phyloP scores from a whole-genome alignment of 169 alveolate genomes.

The Cryptosporidium bovis region DNA sequence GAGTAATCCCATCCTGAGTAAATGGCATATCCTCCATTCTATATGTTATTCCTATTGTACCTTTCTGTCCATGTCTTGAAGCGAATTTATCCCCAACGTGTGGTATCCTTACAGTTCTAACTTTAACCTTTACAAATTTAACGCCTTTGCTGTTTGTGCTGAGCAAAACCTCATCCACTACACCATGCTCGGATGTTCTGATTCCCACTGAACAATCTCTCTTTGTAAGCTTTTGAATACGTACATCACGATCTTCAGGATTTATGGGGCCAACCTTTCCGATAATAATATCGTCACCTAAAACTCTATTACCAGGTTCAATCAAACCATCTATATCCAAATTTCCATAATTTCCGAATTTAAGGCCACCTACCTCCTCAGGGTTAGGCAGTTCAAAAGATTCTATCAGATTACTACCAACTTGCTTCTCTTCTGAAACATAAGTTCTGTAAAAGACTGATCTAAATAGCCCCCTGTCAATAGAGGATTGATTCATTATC shows the following conservation, averaged over 20 bases:
- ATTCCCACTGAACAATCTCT: conserved; percentile 94
- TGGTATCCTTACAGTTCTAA: conserved; percentile 93
- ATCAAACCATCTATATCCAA: conserved; percentile 97
- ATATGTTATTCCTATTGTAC: conserved; percentile 99
- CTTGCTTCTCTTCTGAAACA: conserved; percentile 92
- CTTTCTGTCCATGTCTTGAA: conserved; percentile 99
- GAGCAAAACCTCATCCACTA: conserved; percentile 95
- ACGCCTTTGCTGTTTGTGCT: conserved; percentile 95
- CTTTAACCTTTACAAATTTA: conserved; percentile 95
- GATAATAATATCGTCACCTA: conserved; percentile 97
- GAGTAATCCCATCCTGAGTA: conserved; percentile 97
- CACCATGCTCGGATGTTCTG: conserved; percentile 96
- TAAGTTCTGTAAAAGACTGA: conserved; percentile 98
- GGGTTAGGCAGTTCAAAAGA: conserved; percentile 92
- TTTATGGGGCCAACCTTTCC: conserved; percentile 94
- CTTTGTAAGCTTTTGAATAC: conserved; percentile 76
- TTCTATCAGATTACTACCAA: conserved; percentile 91
- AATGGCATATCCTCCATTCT: conserved; percentile 99
- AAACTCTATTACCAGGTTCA: conserved; percentile 97
- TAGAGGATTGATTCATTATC: conserved; percentile 96
- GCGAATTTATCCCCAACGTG: conserved; percentile 99
- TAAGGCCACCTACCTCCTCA: conserved; percentile 85
- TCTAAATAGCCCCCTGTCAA: conserved; percentile 98
- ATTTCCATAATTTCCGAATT: conserved; percentile 95
- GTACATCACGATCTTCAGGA: conserved; percentile 83